phyloP scores from a whole-genome alignment of 257 asterid species.

The Gentiana macrophylla region DNA sequence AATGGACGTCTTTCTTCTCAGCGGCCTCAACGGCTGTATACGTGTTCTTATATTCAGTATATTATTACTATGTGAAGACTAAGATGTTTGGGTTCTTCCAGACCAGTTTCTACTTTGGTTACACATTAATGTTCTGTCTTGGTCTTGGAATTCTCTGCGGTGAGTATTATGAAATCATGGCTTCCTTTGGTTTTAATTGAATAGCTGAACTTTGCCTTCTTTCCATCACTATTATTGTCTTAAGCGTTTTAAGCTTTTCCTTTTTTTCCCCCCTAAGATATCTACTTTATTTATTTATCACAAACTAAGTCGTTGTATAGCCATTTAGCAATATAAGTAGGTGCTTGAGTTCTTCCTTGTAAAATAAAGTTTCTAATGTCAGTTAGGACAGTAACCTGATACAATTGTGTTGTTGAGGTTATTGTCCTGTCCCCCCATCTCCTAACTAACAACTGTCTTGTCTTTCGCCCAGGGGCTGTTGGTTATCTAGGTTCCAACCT shows the following conservation, averaged over 20 bases:
- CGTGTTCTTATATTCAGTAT: slow-evolving; percentile 5
- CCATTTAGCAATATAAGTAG: too few relatives aligned
- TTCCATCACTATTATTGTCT: too few relatives aligned
- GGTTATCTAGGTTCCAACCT: slow-evolving; percentile 87
- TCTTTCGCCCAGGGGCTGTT: slow-evolving; percentile 61
- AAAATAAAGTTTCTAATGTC: too few relatives aligned
- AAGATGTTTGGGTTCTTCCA: slow-evolving; percentile 7
- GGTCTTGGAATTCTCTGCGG: slow-evolving; percentile 12
- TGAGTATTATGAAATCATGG: not conserved
- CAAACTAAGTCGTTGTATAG: not conserved
- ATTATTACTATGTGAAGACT: slow-evolving; percentile 10
- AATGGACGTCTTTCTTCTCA: slow-evolving; percentile 11
- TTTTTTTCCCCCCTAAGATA: too few relatives aligned
- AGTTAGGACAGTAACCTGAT: too few relatives aligned
- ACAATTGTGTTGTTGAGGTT: too few relatives aligned
- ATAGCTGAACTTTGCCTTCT: too few relatives aligned
- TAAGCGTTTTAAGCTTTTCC: too few relatives aligned
- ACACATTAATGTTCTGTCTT: slow-evolving; percentile 7
- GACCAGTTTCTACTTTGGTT: slow-evolving; percentile 8
- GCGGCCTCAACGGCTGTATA: slow-evolving; percentile 11
- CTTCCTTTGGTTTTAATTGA: too few relatives aligned
- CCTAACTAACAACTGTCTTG: too few relatives aligned
- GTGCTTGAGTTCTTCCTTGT: too few relatives aligned
- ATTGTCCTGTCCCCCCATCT: too few relatives aligned
- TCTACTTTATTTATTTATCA: not conserved